Evolutionary conservation across 108 stramenopile species (phyloP).

Genomic region (Skeletonema menzelii): DNA sequence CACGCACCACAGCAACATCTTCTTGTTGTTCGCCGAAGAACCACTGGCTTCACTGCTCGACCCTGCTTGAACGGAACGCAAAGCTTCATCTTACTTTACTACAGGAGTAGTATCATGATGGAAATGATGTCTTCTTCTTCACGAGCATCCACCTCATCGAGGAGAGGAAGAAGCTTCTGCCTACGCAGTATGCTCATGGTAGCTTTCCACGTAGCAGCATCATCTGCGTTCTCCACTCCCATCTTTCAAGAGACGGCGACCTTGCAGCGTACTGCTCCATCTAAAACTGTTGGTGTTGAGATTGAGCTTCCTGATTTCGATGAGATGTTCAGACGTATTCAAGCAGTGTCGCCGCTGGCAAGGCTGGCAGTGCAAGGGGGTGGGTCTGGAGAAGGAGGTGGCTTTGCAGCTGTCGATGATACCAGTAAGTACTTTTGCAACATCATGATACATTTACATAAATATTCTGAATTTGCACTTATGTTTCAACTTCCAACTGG

Average conservation of each 20-base stretch:
- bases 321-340: conserved; percentile 64
- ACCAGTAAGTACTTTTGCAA: conserved; percentile 19
- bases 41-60: background rate
- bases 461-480: too few species aligned
- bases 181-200: conserved; percentile 22
- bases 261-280: conserved; percentile 55
- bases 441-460: background rate
- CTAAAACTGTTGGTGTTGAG: conserved; percentile 59
- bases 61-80: background rate
- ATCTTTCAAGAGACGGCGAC: conserved; percentile 59
- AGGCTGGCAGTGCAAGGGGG: conserved; percentile 42
- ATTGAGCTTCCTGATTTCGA: conserved; percentile 76
- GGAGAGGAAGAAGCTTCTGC: conserved; percentile 1
- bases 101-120: background rate
- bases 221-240: conserved; percentile 56
- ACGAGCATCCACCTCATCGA: background rate
- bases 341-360: conserved; percentile 63
- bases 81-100: background rate
- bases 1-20: background rate
- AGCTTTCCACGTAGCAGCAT: conserved; percentile 3
- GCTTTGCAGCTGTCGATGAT: conserved; percentile 40
- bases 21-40: background rate
- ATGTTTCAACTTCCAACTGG: background rate
- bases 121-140: background rate
- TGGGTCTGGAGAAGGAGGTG: conserved; percentile 41